Conservation (phyloP, 2,329 filamentous ascomycete species). For the Alternaria novae-zelandiae region DNA sequence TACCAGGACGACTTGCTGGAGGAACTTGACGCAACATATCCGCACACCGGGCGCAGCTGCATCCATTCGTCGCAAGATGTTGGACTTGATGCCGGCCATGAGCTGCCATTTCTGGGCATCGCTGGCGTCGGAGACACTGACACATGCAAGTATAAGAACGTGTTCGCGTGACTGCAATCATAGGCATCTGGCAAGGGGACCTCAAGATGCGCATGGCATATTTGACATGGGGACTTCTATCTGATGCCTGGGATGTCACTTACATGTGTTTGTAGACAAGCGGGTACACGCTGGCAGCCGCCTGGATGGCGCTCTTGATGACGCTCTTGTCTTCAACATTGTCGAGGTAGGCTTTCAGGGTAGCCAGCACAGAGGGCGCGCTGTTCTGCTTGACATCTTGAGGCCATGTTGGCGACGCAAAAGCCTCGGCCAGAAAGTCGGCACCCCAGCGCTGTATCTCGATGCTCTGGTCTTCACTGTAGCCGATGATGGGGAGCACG, state of each 20-base stretch:
- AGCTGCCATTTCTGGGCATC: slow-evolving; percentile 84
- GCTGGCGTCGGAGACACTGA: slow-evolving; percentile 84
- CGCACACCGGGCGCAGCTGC: slow-evolving; percentile 75
- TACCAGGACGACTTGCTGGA: slow-evolving; percentile 88
- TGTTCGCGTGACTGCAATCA: slow-evolving; percentile 27
- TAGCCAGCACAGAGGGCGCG: slow-evolving; percentile 77
- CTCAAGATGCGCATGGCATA: slow-evolving; percentile 20
- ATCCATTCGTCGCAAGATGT: slow-evolving; percentile 89
- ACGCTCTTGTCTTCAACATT: slow-evolving; percentile 76
- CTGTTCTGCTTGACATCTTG: slow-evolving; percentile 80
- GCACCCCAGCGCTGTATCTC: slow-evolving; percentile 94
- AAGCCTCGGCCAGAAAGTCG: slow-evolving; percentile 94
- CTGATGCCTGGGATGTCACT: slow-evolving; percentile 55
- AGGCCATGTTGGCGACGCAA: slow-evolving; percentile 85
- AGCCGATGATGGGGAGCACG: slow-evolving; percentile 88
- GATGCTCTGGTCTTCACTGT: slow-evolving; percentile 66
- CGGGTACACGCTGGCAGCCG: slow-evolving; percentile 90
- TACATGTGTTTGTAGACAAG: slow-evolving; percentile 94
- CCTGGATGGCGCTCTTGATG: slow-evolving; percentile 84
- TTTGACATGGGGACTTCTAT: slow-evolving; percentile 28
- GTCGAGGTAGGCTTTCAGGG: slow-evolving; percentile 62
- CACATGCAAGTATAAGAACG: slow-evolving; percentile 44
- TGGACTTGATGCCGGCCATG: slow-evolving; percentile 87
- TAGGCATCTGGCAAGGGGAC: slow-evolving; percentile 19
- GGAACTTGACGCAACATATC: slow-evolving; percentile 97